phyloP scores from a whole-genome alignment of 148 eudicot species.

The Cornus controversa region DNA sequence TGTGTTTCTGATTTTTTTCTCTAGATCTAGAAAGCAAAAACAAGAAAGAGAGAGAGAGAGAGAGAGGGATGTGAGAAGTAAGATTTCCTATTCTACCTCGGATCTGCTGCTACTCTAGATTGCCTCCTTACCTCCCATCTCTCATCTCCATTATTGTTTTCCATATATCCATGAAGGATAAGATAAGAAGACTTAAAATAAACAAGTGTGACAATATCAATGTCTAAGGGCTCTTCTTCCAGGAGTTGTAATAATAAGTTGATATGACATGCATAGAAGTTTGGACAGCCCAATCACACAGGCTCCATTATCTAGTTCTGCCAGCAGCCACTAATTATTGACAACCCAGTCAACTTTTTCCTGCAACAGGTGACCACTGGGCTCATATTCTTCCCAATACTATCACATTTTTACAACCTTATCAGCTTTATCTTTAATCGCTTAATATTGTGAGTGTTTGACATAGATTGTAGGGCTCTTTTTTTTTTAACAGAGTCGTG shows the following conservation, averaged over 20 bases:
- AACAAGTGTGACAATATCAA: slow-evolving; percentile 5
- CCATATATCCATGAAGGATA: slow-evolving; percentile 18
- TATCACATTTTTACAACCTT: too few relatives aligned
- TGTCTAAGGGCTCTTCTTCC: not conserved
- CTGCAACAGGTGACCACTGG: not conserved
- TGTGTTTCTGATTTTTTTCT: not conserved
- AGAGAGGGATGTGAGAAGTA: not conserved
- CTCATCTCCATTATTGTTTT: slow-evolving; percentile 6
- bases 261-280: slow-evolving; percentile 16
- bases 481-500: too few relatives aligned
- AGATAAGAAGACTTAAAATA: slow-evolving; percentile 22
- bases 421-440: too few relatives aligned
- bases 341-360: not conserved
- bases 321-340: slow-evolving; percentile 5
- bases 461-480: too few relatives aligned
- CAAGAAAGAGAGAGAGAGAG: not conserved
- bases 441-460: too few relatives aligned
- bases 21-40: not conserved
- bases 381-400: not conserved
- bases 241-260: not conserved
- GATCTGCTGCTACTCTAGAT: slow-evolving; percentile 20
- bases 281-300: slow-evolving; percentile 20
- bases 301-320: not conserved
- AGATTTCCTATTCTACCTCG: slow-evolving; percentile 6
- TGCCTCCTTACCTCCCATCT: slow-evolving; percentile 10